A percentile compares a stretch with the other conserved stretches of the same genome.
phyloP scores from a whole-genome alignment of 2,329 filamentous ascomycete genomes.

The Cladosporium velox region DNA sequence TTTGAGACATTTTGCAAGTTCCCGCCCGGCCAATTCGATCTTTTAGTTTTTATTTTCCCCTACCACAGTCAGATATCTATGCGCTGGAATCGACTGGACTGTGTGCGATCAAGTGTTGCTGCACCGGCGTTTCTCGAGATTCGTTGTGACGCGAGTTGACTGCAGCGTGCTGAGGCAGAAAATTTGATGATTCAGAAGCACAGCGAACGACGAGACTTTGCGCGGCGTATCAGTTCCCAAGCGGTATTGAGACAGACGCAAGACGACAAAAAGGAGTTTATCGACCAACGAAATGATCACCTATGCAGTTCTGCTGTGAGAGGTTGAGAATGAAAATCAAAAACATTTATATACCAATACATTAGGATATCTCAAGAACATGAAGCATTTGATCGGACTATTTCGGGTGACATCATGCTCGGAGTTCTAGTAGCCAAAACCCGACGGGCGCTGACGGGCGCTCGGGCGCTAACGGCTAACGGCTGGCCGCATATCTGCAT shows the following conservation, averaged over 20 bases:
- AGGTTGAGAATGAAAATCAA: background rate
- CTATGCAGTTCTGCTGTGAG: background rate
- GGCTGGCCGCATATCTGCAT: background rate
- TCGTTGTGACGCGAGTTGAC: background rate
- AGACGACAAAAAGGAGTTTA: background rate
- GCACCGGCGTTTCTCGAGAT: background rate
- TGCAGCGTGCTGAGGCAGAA: slow-evolving; percentile 2
- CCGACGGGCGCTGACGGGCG: background rate
- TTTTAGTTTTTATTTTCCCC: background rate
- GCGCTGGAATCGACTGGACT: too few species aligned
- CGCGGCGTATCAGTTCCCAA: background rate
- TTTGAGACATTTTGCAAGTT: slow-evolving; percentile 3
- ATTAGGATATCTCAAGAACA: too few species aligned
- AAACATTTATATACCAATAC: background rate
- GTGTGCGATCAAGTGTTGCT: background rate
- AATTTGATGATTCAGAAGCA: background rate
- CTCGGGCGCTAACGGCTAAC: background rate
- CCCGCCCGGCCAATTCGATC: background rate
- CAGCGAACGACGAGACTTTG: background rate
- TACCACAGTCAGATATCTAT: background rate
- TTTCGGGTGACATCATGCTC: background rate
- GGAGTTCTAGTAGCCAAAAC: background rate
- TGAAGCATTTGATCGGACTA: background rate
- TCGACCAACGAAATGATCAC: background rate
- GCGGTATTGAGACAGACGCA: too few species aligned